Conservation (phyloP, 345 rosid species). For the Physaria fendleri region DNA sequence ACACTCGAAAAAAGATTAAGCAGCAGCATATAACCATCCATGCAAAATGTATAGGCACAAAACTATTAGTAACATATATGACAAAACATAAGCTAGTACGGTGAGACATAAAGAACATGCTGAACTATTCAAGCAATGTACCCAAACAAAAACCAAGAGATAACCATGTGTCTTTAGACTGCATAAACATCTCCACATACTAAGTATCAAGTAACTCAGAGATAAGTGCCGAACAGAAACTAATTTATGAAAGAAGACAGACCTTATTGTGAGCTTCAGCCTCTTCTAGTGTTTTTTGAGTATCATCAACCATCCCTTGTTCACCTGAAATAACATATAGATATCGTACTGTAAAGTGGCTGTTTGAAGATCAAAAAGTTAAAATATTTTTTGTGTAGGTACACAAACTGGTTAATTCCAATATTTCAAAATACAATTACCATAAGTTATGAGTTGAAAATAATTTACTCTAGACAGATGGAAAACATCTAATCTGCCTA, state of each 20-base stretch:
- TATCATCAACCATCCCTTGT: conserved; percentile 99
- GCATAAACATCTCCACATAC: not conserved
- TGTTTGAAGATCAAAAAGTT: not conserved
- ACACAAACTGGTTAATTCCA: not conserved
- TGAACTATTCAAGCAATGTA: not conserved
- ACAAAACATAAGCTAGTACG: not conserved
- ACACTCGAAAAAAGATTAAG: conserved; percentile 62
- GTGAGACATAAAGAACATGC: not conserved
- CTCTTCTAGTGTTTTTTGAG: conserved; percentile 95
- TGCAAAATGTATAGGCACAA: conserved; percentile 30
- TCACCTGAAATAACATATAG: conserved; percentile 49
- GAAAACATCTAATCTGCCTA: too few species aligned
- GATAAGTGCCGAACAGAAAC: not conserved
- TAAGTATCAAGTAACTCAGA: not conserved
- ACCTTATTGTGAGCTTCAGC: conserved; percentile 99
- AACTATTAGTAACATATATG: conserved; percentile 2
- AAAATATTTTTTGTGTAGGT: not conserved
- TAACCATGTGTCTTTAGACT: not conserved
- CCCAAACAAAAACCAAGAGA: not conserved
- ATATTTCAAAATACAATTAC: not conserved
- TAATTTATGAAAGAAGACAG: not conserved
- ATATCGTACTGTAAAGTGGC: not conserved
- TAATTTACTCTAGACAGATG: too few species aligned
- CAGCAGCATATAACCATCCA: conserved; percentile 88
- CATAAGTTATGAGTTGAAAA: too few species aligned